Conservation (phyloP, 2,329 filamentous ascomycete species). For the Pleoardoris graminearum region DNA sequence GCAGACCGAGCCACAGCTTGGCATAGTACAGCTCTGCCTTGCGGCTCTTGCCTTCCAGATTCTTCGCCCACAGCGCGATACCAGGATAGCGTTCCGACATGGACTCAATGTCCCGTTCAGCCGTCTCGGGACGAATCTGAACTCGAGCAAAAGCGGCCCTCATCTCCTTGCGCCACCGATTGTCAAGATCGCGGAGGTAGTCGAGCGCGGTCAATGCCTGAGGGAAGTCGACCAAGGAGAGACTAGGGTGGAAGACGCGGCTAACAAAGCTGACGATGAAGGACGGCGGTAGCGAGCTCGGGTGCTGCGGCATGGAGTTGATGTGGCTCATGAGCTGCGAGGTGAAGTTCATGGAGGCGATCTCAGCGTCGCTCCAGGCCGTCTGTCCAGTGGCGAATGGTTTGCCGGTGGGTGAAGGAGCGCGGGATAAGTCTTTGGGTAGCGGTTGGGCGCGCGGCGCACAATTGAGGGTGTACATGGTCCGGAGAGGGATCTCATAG, state of each 20-base stretch:
- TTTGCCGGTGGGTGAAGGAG: constrained; percentile 42
- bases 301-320: constrained; percentile 61
- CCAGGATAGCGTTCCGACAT: constrained; percentile 57
- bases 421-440: constrained; percentile 32
- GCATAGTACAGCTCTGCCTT: constrained; percentile 55
- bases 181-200: constrained; percentile 67
- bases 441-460: constrained; percentile 53
- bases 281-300: constrained; percentile 63
- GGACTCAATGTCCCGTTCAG: constrained; percentile 51
- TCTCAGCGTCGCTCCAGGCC: constrained; percentile 40
- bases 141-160: constrained; percentile 58
- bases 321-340: constrained; percentile 60
- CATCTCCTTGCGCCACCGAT: constrained; percentile 62
- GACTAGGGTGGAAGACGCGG: constrained; percentile 59
- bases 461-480: constrained; percentile 69
- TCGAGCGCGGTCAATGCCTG: constrained; percentile 68
- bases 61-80: constrained; percentile 59
- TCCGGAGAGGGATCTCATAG: constrained; percentile 68
- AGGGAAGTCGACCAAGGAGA: constrained; percentile 65
- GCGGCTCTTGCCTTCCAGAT: constrained; percentile 50
- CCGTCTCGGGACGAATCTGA: constrained; percentile 54
- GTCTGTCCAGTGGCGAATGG: constrained; percentile 35
- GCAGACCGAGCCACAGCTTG: constrained; percentile 63
- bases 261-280: constrained; percentile 66
- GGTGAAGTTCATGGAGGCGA: constrained; percentile 52